Conservation (phyloP, 2,329 filamentous ascomycete species). For the Simplicillium aogashimaense region DNA sequence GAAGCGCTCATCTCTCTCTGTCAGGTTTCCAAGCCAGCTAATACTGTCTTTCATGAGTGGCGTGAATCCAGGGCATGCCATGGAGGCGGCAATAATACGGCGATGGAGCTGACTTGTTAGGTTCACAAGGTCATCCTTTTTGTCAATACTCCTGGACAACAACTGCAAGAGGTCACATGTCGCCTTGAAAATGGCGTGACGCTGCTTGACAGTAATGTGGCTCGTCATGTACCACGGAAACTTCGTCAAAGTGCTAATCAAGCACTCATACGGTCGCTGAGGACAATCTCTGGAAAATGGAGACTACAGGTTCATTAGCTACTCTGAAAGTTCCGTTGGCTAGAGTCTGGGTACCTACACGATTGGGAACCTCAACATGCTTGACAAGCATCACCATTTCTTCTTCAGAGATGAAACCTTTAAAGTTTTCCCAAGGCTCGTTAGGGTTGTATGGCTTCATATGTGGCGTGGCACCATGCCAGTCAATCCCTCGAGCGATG, state of each 20-base stretch:
- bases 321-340: neutral
- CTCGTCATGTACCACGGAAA: constrained; percentile 52
- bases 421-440: constrained; percentile 42
- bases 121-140: constrained; percentile 27
- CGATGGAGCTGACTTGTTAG: constrained; percentile 43
- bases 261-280: constrained; percentile 54
- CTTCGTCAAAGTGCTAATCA: constrained; percentile 54
- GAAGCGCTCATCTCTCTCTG: constrained; percentile 20
- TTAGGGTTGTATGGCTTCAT: constrained; percentile 20
- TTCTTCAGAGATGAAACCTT: constrained; percentile 50
- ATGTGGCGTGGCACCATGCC: constrained; percentile 37
- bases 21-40: constrained; percentile 28
- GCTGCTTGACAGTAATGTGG: constrained; percentile 47
- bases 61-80: constrained; percentile 52
- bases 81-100: constrained; percentile 39
- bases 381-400: constrained; percentile 55
- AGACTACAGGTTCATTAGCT: constrained; percentile 28
- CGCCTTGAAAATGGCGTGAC: constrained; percentile 40
- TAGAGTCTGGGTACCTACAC: constrained; percentile 34
- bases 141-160: constrained; percentile 31
- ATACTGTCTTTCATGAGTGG: constrained; percentile 52
- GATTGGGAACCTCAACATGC: constrained; percentile 50
- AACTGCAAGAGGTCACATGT: constrained; percentile 37
- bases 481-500: constrained; percentile 42
- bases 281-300: constrained; percentile 51